These are phyloP conservation scores for Candolleomyces eurysporus DNA, from an alignment of 768 basidiomycete species.

Conservation along the genomic window DNA sequence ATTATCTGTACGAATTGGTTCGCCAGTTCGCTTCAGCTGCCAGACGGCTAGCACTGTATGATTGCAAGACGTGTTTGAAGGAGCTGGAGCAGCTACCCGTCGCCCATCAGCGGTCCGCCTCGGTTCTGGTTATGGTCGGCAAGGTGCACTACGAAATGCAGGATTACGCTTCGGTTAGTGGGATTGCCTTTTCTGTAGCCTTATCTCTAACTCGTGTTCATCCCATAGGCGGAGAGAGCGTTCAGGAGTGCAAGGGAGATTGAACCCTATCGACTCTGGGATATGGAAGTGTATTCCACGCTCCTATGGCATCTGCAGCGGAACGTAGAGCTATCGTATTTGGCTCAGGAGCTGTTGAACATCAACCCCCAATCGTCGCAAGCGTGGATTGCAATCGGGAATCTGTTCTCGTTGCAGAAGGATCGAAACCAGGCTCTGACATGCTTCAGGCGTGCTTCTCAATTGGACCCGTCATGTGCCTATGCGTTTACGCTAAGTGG, in stretches of 20 bases:
- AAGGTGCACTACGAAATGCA: constrained; percentile 87
- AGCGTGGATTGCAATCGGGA: constrained; percentile 96
- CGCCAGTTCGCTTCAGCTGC: constrained; percentile 80
- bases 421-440: constrained; percentile 91
- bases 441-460: constrained; percentile 89
- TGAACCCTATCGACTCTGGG: constrained; percentile 87
- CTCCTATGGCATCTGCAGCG: constrained; percentile 92
- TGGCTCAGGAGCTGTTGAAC: constrained; percentile 89
- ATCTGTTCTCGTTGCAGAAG: constrained; percentile 92
- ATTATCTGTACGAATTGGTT: constrained; percentile 79
- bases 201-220: constrained; percentile 27
- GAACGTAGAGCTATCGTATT: constrained; percentile 81
- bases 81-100: constrained; percentile 76
- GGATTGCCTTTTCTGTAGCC: constrained; percentile 14
- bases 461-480: constrained; percentile 86
- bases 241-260: constrained; percentile 79
- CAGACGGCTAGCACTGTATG: constrained; percentile 71
- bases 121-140: constrained; percentile 80
- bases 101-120: constrained; percentile 70
- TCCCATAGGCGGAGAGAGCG: constrained; percentile 77
- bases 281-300: constrained; percentile 97
- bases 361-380: constrained; percentile 81
- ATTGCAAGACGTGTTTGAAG: constrained; percentile 69
- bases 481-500: constrained; percentile 97
- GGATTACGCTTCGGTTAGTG: constrained; percentile 83